A percentile compares a stretch with the other conserved stretches of the same genome.
phyloP scores from a whole-genome alignment of 208 protist species.

The Leishmania lainsoni region DNA sequence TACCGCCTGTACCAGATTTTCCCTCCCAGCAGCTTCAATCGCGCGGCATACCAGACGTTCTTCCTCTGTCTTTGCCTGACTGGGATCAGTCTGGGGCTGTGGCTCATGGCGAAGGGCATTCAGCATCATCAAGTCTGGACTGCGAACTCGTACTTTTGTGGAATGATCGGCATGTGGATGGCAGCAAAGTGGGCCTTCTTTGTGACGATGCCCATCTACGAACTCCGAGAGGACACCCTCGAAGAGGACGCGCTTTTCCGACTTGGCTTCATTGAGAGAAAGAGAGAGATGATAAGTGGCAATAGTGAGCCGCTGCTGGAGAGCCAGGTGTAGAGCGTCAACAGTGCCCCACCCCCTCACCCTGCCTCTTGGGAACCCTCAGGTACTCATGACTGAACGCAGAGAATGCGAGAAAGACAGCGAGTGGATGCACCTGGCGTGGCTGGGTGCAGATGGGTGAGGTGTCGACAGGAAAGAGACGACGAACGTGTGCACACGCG shows the following conservation, averaged over 20 bases:
- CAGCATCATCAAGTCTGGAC: slow-evolving; percentile 55
- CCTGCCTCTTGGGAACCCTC: not conserved
- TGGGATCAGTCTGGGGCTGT: slow-evolving; percentile 54
- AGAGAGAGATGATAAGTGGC: not conserved
- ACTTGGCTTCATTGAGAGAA: slow-evolving; percentile 9
- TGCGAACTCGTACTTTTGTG: slow-evolving; percentile 72
- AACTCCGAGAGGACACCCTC: slow-evolving; percentile 44
- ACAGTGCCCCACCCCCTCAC: not conserved
- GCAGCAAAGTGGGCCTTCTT: slow-evolving; percentile 77
- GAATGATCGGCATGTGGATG: slow-evolving; percentile 65
- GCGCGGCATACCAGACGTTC: slow-evolving; percentile 45
- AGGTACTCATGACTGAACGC: not conserved
- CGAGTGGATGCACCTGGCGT: not conserved
- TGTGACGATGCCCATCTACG: slow-evolving; percentile 46
- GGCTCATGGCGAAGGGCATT: slow-evolving; percentile 58
- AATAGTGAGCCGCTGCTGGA: slow-evolving; percentile 6
- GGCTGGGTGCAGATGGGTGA: not conserved
- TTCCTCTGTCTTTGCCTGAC: slow-evolving; percentile 40
- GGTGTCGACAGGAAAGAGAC: not conserved
- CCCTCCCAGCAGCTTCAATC: slow-evolving; percentile 38
- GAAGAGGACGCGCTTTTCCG: slow-evolving; percentile 39
- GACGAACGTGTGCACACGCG: not conserved
- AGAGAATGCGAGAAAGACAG: not conserved
- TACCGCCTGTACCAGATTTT: slow-evolving; percentile 52
- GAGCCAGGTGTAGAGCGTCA: not conserved